Evolutionary conservation across 768 basidiomycete species (phyloP).

Genomic region (Udeniomyces megalosporus): DNA sequence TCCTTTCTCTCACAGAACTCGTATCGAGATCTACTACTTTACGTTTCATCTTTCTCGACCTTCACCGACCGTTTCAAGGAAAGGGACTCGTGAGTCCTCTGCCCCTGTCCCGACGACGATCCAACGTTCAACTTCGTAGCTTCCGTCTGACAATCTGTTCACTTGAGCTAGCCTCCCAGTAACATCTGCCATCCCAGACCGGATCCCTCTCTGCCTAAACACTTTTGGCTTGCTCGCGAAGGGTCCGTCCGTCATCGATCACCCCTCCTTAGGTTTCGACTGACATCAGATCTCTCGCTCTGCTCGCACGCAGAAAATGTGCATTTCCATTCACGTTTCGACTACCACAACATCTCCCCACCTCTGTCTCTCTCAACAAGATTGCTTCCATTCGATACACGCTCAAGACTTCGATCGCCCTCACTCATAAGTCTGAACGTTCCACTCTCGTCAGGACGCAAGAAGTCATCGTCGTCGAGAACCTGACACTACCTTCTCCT

Average conservation of each 20-base stretch:
- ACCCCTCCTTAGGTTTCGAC: background rate
- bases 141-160: background rate
- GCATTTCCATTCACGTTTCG: background rate
- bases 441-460: background rate
- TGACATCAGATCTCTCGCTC: background rate
- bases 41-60: background rate
- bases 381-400: background rate
- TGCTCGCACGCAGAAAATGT: background rate
- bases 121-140: background rate
- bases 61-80: background rate
- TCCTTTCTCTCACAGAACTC: background rate
- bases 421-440: background rate
- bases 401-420: background rate
- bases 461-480: background rate
- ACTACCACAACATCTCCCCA: background rate
- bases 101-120: background rate
- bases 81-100: background rate
- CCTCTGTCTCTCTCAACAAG: conserved; percentile 1
- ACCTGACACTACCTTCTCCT: background rate
- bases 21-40: background rate
- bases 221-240: background rate
- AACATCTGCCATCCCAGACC: background rate
- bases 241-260: background rate
- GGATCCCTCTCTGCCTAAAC: background rate
- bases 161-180: background rate